Evolutionary conservation across 1,284 basidiomycete genomes (phyloP).

Genomic region (Chondrostereum purpureum): DNA sequence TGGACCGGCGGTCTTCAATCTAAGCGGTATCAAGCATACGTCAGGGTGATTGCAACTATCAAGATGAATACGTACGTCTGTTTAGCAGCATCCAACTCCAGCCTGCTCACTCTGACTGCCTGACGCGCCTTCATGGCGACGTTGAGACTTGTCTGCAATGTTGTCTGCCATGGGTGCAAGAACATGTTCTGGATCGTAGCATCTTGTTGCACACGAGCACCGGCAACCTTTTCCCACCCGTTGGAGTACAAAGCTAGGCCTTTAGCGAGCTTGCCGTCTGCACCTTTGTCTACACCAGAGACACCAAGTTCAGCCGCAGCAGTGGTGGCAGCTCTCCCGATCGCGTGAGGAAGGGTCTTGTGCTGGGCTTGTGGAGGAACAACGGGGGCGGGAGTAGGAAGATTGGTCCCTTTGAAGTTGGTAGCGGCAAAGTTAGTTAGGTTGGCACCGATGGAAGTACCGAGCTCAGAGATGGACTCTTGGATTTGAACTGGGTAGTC

Average conservation of each 20-base stretch:
- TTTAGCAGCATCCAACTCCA: conserved; percentile 71
- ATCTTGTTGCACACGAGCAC: conserved; percentile 82
- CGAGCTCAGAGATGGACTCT: conserved; percentile 68
- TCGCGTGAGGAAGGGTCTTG: conserved; percentile 95
- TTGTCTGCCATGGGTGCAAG: conserved; percentile 88
- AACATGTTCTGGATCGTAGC: conserved; percentile 67
- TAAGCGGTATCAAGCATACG: conserved; percentile 21
- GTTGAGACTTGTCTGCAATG: conserved; percentile 72
- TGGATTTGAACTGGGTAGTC: conserved; percentile 82
- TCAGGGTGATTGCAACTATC: not conserved
- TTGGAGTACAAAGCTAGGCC: conserved; percentile 76
- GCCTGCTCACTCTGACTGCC: conserved; percentile 78
- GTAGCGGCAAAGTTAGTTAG: conserved; percentile 83
- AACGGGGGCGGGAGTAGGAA: conserved; percentile 70
- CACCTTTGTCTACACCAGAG: conserved; percentile 23
- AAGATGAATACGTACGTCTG: conserved; percentile 35
- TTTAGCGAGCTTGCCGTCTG: conserved; percentile 65
- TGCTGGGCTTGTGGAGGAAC: conserved; percentile 54
- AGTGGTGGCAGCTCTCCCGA: conserved; percentile 73
- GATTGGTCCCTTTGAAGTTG: conserved; percentile 82
- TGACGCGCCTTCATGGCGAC: conserved; percentile 88
- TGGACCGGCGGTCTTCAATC: conserved; percentile 70
- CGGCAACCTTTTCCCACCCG: conserved; percentile 86
- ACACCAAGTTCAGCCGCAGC: conserved; percentile 56
- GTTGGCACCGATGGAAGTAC: conserved; percentile 69